A percentile compares a stretch with the other conserved stretches of the same genome.
Conservation (phyloP, 140 eudicot genomes). For the Flaveria floridana region DNA sequence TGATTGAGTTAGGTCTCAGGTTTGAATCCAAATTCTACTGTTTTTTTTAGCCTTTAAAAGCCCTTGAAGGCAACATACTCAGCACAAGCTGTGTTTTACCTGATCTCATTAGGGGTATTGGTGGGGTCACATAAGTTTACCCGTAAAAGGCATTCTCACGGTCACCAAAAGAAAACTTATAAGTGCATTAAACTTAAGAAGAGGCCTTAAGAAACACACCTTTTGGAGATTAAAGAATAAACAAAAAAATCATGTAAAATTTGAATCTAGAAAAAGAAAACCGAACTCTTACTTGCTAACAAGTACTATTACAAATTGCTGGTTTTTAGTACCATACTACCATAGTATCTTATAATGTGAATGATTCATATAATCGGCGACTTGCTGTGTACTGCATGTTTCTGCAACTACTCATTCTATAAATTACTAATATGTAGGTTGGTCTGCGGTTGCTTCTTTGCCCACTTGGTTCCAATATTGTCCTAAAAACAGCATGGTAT, state of each 20-base stretch:
- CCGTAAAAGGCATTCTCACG: too few relatives aligned
- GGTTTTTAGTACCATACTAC: neutral
- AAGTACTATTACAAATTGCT: neutral
- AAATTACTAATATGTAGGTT: constrained; percentile 48
- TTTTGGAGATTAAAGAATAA: neutral
- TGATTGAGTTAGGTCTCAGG: too few relatives aligned
- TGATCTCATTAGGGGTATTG: too few relatives aligned
- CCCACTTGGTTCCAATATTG: constrained; percentile 78
- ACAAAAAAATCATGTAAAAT: neutral
- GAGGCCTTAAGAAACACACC: too few relatives aligned
- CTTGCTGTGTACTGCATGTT: neutral
- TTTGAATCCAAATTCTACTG: too few relatives aligned
- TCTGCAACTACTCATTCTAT: constrained; percentile 18
- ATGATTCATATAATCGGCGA: constrained; percentile 5
- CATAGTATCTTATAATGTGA: neutral
- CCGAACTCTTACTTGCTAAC: neutral
- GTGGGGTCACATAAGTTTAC: too few relatives aligned
- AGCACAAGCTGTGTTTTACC: too few relatives aligned
- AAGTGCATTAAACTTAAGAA: neutral
- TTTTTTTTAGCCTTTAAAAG: too few relatives aligned
- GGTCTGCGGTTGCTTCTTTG: constrained; percentile 73
- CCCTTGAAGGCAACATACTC: too few relatives aligned
- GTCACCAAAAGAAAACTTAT: too few relatives aligned
- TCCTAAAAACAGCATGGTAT: constrained; percentile 90
- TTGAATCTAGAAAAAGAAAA: neutral